A percentile compares a stretch with the other conserved stretches of the same genome.
phyloP scores from a whole-genome alignment of 73 alveolate genomes.

The Effrenium voratum region DNA sequence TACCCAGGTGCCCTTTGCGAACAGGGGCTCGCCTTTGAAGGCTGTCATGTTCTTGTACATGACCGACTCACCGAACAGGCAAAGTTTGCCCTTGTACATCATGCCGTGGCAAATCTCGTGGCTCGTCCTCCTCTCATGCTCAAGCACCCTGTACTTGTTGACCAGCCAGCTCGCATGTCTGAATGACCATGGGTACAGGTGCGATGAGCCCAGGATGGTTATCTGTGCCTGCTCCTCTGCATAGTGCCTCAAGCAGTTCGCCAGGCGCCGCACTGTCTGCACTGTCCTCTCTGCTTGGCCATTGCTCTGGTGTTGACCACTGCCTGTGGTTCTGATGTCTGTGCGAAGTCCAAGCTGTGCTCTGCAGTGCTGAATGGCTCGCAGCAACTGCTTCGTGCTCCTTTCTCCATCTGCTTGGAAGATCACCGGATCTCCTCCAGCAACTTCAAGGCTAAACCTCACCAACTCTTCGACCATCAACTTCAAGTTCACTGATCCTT shows the following conservation, averaged over 20 bases:
- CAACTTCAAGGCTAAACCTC: background rate
- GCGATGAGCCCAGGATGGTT: background rate
- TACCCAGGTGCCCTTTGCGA: background rate
- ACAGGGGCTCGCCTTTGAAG: background rate
- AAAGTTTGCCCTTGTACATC: background rate
- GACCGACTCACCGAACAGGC: background rate
- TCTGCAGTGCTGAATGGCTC: slow-evolving; percentile 22
- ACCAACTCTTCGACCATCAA: background rate
- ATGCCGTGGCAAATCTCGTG: background rate
- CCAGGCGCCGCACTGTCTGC: background rate
- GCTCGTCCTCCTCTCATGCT: background rate
- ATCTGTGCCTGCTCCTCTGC: background rate
- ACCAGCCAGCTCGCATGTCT: slow-evolving; percentile 28
- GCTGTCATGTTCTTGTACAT: background rate
- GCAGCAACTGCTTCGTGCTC: background rate
- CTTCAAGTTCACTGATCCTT: background rate
- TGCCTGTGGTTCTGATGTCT: background rate
- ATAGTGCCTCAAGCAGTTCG: background rate
- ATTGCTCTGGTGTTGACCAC: background rate
- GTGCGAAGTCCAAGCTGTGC: background rate
- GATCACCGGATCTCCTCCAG: background rate
- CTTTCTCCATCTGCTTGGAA: background rate
- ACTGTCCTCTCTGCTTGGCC: slow-evolving; percentile 22
- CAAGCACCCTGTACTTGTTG: background rate
- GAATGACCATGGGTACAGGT: slow-evolving; percentile 12